Base-by-base conservation (phyloP, 208 protist genomes). In the Willaertia magna region DNA sequence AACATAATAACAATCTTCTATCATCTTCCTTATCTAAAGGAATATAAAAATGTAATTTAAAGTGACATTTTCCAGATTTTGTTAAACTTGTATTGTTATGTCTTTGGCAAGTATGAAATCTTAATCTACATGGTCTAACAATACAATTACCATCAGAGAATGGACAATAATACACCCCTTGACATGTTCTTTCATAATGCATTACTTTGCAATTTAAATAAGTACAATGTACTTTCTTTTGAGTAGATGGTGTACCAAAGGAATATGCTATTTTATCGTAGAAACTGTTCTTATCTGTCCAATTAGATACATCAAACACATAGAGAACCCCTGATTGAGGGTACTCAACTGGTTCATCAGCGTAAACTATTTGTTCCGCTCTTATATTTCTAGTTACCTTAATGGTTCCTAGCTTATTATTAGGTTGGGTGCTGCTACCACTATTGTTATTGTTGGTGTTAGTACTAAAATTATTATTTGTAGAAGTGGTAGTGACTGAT, bases 101-200 rank as follows among this genome's bases (percentile, higher is more conserved):
- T 11, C 40, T 30, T 12, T 46, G n/a, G 34, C 76, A 81, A 2
- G 40, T 30, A 18, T 81, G 76, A 51, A 81, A 81, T 81, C 76
- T 14, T 22, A 51, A 49, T 40, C 76, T 26, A 51, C 43, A 46
- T 51, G 76, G 76, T 40, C 30, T 81, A 3, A 81, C 76, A 51
- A 40, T 81, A 51, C 76, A 81, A 39, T 81, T 43, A 51, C 12
- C n/a, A 22, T 26, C 9, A n/a, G 18, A 2, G n/a, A 51, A 43
- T 26, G 40, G 40, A 51, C 76, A 81, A 81, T 81, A 81, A 40
- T 81, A 81, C 3, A 81, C 76, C 18, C 76, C 76, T 42, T 81
- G 76, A 51, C 76, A 81, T 40, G 76, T 81, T 40, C 76, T 26
- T 51, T 81, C 76, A 34, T 81, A 81, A 51, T 81, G 76, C 76